Evolutionary conservation across 2,329 filamentous ascomycete genomes (phyloP).

Genomic region (Ampelomyces quisqualis): DNA sequence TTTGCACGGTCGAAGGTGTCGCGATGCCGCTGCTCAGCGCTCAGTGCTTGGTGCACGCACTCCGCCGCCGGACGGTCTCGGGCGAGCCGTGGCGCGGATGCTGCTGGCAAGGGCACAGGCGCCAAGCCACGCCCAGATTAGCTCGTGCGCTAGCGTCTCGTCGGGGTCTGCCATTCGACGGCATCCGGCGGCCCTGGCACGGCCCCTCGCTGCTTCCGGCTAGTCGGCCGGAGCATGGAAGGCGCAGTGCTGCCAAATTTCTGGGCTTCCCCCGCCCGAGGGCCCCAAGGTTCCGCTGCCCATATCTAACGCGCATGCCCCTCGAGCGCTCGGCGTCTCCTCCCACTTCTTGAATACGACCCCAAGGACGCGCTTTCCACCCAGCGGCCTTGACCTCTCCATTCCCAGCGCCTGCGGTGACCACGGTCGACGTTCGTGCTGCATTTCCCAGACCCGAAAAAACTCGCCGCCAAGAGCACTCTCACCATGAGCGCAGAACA

Average conservation of each 20-base stretch:
- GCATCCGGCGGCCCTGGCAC: no score
- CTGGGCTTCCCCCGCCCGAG: not conserved
- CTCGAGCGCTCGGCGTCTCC: not conserved
- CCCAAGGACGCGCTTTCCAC: conserved; percentile 1
- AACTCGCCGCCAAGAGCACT: conserved; percentile 4
- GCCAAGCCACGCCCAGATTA: no score
- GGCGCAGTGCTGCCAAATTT: not conserved
- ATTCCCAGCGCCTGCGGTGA: conserved; percentile 5
- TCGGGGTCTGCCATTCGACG: no score
- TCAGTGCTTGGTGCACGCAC: no score
- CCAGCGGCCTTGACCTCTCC: not conserved
- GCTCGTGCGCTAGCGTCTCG: no score
- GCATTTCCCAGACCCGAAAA: not conserved
- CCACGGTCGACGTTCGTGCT: not conserved
- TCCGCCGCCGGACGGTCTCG: no score
- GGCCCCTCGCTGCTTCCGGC: no score
- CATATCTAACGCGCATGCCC: not conserved
- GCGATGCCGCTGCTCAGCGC: no score
- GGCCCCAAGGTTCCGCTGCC: not conserved
- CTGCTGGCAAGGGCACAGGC: no score
- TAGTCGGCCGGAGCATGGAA: not conserved
- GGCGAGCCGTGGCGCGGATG: no score
- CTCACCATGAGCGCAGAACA: conserved; percentile 18
- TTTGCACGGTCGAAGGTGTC: no score
- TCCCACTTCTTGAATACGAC: not conserved